Percentiles rank a stretch among this genome's conserved stretches.
phyloP scores from a whole-genome alignment of 495 filamentous ascomycete genomes.

The Arthonia radiata region DNA sequence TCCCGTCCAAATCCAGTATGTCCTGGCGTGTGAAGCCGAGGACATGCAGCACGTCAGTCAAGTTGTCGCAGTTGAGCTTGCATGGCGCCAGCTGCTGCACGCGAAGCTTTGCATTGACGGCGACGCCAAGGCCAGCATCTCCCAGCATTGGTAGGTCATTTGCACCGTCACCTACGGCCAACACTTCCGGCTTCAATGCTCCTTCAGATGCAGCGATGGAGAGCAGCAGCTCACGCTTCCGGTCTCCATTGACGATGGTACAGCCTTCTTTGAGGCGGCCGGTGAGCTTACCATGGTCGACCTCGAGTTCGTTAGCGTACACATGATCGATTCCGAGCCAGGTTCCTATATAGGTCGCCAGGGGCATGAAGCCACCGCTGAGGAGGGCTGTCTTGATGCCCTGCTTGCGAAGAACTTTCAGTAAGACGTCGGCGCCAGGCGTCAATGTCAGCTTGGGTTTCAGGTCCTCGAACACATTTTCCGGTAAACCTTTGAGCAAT shows the following conservation, averaged over 20 bases:
- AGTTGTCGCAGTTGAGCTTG: constrained; percentile 51
- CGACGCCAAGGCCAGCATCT: constrained; percentile 68
- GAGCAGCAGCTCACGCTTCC: constrained; percentile 51
- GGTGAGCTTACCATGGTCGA: constrained; percentile 45
- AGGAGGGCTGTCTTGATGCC: constrained; percentile 73
- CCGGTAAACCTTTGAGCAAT: constrained; percentile 56
- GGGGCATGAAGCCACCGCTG: constrained; percentile 73
- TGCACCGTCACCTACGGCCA: constrained; percentile 81
- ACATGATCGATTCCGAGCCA: constrained; percentile 67
- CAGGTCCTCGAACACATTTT: constrained; percentile 58
- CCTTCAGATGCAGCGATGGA: constrained; percentile 51
- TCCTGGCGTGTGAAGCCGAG: constrained; percentile 63
- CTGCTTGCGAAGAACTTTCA: constrained; percentile 36
- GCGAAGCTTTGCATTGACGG: constrained; percentile 78
- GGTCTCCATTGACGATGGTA: constrained; percentile 56
- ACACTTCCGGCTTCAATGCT: constrained; percentile 36
- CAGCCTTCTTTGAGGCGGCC: constrained; percentile 44
- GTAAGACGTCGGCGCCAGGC: constrained; percentile 21
- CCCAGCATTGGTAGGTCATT: constrained; percentile 89
- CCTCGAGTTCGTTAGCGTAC: constrained; percentile 61
- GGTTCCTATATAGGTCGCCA: constrained; percentile 63
- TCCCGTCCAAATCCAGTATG: too few relatives aligned
- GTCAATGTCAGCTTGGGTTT: constrained; percentile 51
- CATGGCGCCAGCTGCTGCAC: constrained; percentile 37
- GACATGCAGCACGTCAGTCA: constrained; percentile 64